Conservation (phyloP, 75 land plant genomes). For the Azolla pinnata region DNA sequence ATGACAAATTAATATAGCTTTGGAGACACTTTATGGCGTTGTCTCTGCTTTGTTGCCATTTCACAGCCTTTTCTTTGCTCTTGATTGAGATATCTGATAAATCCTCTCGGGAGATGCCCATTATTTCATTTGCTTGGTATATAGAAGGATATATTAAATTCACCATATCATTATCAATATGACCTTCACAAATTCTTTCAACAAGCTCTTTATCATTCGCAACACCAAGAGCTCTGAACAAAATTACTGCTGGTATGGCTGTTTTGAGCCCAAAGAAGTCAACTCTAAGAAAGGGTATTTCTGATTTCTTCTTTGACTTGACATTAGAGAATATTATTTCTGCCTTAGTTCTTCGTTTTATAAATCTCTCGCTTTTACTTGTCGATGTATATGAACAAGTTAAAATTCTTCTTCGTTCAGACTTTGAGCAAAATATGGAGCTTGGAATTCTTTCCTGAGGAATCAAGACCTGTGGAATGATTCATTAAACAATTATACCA, state of each 20-base stretch:
- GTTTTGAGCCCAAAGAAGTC: neutral
- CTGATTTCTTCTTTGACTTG: neutral
- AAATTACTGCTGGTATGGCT: neutral
- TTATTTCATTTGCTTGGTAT: slow-evolving; percentile 1
- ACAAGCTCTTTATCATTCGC: slow-evolving; percentile 5
- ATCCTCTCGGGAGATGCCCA: neutral
- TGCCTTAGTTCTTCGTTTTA: neutral
- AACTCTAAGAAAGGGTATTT: slow-evolving; percentile 2
- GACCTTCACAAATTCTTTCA: slow-evolving; percentile 1
- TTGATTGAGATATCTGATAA: neutral
- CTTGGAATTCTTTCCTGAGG: neutral
- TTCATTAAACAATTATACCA: too few relatives aligned
- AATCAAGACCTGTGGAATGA: neutral
- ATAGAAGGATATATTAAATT: neutral
- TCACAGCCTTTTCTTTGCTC: neutral
- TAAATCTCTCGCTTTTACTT: neutral
- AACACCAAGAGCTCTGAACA: slow-evolving; percentile 1
- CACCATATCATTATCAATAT: neutral
- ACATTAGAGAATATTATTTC: neutral
- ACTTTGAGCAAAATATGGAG: neutral
- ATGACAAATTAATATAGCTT: neutral
- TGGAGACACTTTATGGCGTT: neutral
- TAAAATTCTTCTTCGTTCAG: neutral
- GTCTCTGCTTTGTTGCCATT: neutral
- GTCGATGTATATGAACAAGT: neutral